phyloP scores from a whole-genome alignment of 2,329 filamentous ascomycete species.

The Cladosporium sp. region DNA sequence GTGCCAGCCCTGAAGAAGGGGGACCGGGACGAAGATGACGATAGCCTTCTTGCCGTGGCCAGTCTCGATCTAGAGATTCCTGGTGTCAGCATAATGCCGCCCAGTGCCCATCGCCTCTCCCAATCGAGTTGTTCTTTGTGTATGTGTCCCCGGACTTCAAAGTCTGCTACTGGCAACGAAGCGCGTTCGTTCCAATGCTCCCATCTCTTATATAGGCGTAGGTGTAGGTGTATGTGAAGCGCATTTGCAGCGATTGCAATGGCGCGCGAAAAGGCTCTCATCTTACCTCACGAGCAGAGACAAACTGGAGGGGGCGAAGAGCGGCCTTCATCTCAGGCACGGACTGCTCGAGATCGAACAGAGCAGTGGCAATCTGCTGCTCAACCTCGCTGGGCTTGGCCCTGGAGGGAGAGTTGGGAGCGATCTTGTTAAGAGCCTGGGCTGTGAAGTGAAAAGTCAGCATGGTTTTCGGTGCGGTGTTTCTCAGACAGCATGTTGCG shows the following conservation, averaged over 20 bases:
- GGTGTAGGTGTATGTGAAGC: constrained; percentile 19
- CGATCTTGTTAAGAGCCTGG: constrained; percentile 90
- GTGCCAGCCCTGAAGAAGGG: constrained; percentile 98
- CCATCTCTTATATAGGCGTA: constrained; percentile 17
- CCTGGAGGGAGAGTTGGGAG: constrained; percentile 93
- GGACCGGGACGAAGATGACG: constrained; percentile 99
- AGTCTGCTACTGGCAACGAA: constrained; percentile 15
- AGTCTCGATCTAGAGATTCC: constrained; percentile 88
- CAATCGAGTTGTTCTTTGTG: constrained; percentile 38
- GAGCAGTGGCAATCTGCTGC: constrained; percentile 92
- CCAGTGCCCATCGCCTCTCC: constrained; percentile 59
- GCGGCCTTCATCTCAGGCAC: constrained; percentile 95
- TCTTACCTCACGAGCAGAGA: constrained; percentile 99
- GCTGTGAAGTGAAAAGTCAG: too few species aligned
- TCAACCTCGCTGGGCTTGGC: constrained; percentile 96
- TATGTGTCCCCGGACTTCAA: constrained; percentile 25
- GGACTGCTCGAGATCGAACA: constrained; percentile 97
- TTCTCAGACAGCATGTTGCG: too few species aligned
- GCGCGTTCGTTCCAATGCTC: background rate
- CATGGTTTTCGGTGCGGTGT: too few species aligned
- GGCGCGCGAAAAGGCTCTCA: constrained; percentile 14
- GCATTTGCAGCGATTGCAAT: constrained; percentile 18
- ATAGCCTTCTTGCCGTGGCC: constrained; percentile 99
- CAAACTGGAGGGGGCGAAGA: constrained; percentile 96
- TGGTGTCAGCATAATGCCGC: constrained; percentile 58